Base-by-base conservation (phyloP, 345 rosid species). In the Gynandropsis gynandra region DNA sequence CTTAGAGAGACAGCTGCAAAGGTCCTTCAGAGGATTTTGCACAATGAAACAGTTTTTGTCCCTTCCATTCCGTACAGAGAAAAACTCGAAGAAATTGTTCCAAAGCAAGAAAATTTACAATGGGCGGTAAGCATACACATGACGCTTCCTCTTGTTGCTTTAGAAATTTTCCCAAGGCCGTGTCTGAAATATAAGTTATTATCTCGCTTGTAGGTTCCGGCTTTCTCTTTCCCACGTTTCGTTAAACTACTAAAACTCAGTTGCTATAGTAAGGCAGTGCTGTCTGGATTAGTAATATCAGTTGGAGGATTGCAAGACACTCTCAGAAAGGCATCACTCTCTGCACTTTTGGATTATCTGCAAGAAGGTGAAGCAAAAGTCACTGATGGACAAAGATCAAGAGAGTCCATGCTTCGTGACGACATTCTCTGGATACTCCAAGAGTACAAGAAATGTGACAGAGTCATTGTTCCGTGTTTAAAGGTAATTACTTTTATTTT, bases 241-340 rank as follows among this genome's bases (percentile, higher is more conserved):
- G 68, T 92, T 21, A 80, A 74, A 63, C 63, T 92, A 50, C 76
- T 92, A 52, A 53, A 65, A 62, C 58, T 75, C 64, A 62, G 64
- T 67, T 80, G 88, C 47, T 87, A 82, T 57, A 85, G 98, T 71
- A 80, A 56, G 69, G 44, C 53, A 46, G 69, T 85, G 40, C 61
- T 85, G 57, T 87, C 87, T 46, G 98, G 98, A 20, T 75, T 92
- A 71, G 95, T 87, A 40, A 76, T 87, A 47, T 77, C 98, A 20
- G 68, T 73, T 54, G 98, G 98, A 54, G 98, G 96, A 16, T 70
- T 92, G 75, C 96, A 87, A 87, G 84, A 87, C 29, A 87, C 89
- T 29, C 76, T 87, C 63, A 68, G 79, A 63, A 76, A 80, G 62
- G 79, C 76, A 45, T 80, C 98, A 1, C 50, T 80, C 51, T 69